Evolutionary conservation across 441 rosid genomes (phyloP).

Genomic region (Syzygium syzygioides): DNA sequence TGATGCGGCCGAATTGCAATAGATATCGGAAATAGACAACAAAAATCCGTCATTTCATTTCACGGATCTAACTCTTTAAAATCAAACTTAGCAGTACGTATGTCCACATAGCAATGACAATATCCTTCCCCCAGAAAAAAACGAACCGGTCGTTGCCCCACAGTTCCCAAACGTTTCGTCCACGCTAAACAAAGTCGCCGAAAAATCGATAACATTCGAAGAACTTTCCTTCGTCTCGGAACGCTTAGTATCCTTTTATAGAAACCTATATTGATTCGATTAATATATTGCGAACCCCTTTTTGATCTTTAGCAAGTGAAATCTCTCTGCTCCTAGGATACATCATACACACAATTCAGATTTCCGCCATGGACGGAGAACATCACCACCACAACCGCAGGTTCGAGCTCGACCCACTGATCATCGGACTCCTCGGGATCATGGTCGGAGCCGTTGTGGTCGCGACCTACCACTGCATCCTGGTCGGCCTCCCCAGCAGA

Average conservation of each 20-base stretch:
- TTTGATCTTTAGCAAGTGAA: background rate
- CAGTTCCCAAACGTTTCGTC: background rate
- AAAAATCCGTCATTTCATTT: background rate
- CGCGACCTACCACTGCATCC: conserved; percentile 31
- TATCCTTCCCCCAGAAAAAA: background rate
- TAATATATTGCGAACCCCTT: background rate
- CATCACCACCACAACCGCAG: background rate
- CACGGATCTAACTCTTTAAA: background rate
- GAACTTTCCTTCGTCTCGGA: background rate
- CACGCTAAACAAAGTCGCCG: background rate
- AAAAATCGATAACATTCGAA: background rate
- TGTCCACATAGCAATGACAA: background rate
- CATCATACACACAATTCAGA: background rate
- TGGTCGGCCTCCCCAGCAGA: conserved; percentile 2
- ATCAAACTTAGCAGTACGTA: background rate
- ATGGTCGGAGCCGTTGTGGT: conserved; percentile 33
- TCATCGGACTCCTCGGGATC: conserved; percentile 36
- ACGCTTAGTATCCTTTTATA: background rate
- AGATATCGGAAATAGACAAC: background rate
- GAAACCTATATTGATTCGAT: background rate
- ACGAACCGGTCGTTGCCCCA: background rate
- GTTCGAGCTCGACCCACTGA: conserved; percentile 14
- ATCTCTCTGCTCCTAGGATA: background rate
- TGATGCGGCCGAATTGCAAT: background rate
- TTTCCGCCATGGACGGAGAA: background rate